A percentile compares a stretch with the other conserved stretches of the same genome.
Conservation (phyloP, 2,329 filamentous ascomycete genomes). For the Rutstroemia sp. region DNA sequence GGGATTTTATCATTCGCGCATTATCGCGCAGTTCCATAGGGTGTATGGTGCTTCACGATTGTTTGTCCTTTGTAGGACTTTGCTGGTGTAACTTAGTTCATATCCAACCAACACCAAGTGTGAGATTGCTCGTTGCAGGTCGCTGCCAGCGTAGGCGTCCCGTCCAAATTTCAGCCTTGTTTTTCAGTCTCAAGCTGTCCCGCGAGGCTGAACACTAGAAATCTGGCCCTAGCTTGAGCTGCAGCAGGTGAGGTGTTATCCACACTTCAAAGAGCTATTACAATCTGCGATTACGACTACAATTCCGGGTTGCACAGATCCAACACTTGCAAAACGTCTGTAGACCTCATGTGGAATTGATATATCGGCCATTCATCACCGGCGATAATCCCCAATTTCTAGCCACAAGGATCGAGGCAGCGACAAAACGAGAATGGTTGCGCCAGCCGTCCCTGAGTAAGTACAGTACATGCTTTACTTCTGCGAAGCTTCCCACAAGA, state of each 20-base stretch:
- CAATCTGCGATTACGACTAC: no score
- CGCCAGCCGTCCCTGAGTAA: slow-evolving; percentile 70
- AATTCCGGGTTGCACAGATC: neutral
- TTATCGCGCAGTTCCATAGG: no score
- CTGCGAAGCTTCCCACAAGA: neutral
- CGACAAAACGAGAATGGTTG: slow-evolving; percentile 24
- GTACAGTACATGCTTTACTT: slow-evolving; percentile 34
- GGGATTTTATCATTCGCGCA: no score
- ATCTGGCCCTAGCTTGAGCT: neutral
- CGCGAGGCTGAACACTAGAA: neutral
- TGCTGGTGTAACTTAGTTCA: no score
- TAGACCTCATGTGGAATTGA: neutral
- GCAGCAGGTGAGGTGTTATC: neutral
- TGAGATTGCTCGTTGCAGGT: no score
- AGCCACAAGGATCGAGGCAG: slow-evolving; percentile 1
- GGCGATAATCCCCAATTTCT: neutral
- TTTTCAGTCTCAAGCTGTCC: no score
- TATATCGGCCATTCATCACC: neutral
- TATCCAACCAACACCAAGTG: no score
- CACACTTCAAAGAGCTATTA: no score
- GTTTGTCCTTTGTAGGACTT: no score
- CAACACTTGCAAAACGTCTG: neutral
- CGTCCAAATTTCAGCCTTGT: no score
- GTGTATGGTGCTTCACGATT: no score
- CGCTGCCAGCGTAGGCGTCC: no score